phyloP scores from a whole-genome alignment of 768 basidiomycete genomes.

The Phallus indusiatus region DNA sequence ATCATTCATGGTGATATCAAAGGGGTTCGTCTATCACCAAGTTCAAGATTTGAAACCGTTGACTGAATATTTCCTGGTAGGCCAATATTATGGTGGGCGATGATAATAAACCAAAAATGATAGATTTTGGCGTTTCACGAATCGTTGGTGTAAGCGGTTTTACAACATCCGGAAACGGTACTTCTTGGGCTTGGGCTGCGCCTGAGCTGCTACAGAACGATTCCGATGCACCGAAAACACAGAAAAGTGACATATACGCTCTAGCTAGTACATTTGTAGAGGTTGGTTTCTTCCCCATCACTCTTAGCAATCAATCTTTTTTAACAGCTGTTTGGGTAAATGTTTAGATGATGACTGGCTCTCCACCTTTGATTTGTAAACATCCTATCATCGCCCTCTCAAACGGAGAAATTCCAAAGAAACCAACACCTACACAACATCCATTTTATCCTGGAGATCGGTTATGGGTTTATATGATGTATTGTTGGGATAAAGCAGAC shows the following conservation, averaged over 20 bases:
- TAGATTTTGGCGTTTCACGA: conserved; percentile 6
- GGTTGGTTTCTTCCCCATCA: not conserved
- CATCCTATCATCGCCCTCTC: not conserved
- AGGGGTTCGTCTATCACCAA: not conserved
- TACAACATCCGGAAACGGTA: conserved; percentile 1
- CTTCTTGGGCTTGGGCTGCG: conserved; percentile 4
- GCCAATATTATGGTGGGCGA: conserved; percentile 6
- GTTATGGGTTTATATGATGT: not conserved
- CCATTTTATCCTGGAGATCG: not conserved
- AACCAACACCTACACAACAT: not conserved
- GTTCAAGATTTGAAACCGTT: not conserved
- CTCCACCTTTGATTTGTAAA: not conserved
- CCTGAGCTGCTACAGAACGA: not conserved
- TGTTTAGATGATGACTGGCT: not conserved
- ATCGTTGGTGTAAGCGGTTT: not conserved
- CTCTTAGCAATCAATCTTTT: not conserved
- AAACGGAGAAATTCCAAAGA: not conserved
- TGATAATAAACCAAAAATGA: not conserved
- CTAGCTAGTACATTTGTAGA: conserved; percentile 1
- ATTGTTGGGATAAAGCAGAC: conserved; percentile 2
- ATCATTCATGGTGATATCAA: conserved; percentile 5
- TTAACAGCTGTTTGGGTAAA: too few species aligned
- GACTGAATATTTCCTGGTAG: not conserved
- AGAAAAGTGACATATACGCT: conserved; percentile 1
- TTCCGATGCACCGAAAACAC: not conserved